Percentiles rank a stretch among this genome's conserved stretches.
Evolutionary conservation across 2,329 filamentous ascomycete species (phyloP).

Genomic region (Talaromyces sp.): DNA sequence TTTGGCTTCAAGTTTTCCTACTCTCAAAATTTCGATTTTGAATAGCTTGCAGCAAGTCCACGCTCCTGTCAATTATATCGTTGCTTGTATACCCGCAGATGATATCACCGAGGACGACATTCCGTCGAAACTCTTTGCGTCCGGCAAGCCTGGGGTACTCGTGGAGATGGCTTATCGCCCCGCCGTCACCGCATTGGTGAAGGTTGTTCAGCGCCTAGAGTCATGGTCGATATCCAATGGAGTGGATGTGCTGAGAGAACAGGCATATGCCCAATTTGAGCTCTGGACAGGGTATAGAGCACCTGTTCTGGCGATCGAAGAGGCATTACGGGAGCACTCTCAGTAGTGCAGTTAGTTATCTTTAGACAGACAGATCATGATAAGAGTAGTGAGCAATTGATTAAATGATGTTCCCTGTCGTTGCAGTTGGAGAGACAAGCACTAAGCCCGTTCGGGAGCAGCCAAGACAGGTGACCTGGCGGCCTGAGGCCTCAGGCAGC

Average conservation of each 20-base stretch:
- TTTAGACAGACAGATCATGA: neutral
- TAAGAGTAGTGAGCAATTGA: neutral
- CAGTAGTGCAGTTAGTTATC: slow-evolving; percentile 9
- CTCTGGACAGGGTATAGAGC: slow-evolving; percentile 16
- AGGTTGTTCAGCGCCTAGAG: slow-evolving; percentile 14
- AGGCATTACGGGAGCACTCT: neutral
- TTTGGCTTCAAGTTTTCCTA: neutral
- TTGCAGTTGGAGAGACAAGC: neutral
- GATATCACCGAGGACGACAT: slow-evolving; percentile 20
- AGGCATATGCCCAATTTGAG: slow-evolving; percentile 20
- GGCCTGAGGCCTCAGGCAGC: neutral
- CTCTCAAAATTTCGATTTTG: neutral
- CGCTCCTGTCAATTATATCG: neutral
- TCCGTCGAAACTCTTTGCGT: slow-evolving; percentile 10
- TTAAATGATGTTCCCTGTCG: neutral
- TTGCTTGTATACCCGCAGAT: slow-evolving; percentile 7
- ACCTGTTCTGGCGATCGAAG: neutral
- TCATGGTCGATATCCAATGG: slow-evolving; percentile 15
- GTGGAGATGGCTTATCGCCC: slow-evolving; percentile 4
- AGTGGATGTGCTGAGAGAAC: slow-evolving; percentile 20
- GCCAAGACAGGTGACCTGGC: neutral
- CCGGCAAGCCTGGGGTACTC: neutral
- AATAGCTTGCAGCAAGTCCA: neutral
- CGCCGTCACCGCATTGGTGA: slow-evolving; percentile 2
- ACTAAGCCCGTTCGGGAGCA: neutral